Percentiles rank a stretch among this genome's conserved stretches.
phyloP scores from a whole-genome alignment of 495 filamentous ascomycete species.

The Neurospora sp. region DNA sequence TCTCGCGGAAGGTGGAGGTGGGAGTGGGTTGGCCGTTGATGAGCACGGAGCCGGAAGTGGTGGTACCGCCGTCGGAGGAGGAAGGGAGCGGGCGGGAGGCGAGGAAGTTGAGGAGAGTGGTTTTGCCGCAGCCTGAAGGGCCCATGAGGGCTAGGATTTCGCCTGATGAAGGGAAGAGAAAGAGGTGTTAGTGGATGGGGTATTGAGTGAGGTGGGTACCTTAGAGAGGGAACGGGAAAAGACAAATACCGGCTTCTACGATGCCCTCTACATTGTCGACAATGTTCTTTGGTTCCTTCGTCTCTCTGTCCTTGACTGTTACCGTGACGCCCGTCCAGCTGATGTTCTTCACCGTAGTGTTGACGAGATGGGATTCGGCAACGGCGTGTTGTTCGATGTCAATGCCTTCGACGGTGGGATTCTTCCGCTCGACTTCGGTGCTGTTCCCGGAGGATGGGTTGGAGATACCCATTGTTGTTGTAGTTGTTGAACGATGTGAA shows the following conservation, averaged over 20 bases:
- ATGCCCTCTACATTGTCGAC: conserved; percentile 43
- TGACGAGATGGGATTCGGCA: conserved; percentile 24
- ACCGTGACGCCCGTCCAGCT: conserved; percentile 54
- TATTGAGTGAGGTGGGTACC: not conserved
- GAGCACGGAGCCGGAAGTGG: conserved; percentile 30
- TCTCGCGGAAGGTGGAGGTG: conserved; percentile 32
- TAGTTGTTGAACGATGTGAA: not conserved
- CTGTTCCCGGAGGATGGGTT: conserved; percentile 4
- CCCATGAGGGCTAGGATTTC: conserved; percentile 71
- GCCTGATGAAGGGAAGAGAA: conserved; percentile 29
- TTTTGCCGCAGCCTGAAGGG: conserved; percentile 67
- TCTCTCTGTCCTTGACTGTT: conserved; percentile 57
- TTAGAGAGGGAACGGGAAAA: not conserved
- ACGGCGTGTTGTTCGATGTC: conserved; percentile 17
- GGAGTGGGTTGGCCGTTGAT: conserved; percentile 44
- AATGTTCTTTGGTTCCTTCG: conserved; percentile 46
- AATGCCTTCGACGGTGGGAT: not conserved
- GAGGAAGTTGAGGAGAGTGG: conserved; percentile 65
- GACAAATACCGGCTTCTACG: conserved; percentile 37
- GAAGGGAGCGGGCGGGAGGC: conserved; percentile 53
- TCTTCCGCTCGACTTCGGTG: conserved; percentile 6
- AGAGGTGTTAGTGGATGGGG: not conserved
- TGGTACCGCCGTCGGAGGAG: not conserved
- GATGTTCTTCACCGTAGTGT: conserved; percentile 35
- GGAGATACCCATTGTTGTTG: conserved; percentile 1